Percentiles rank a stretch among this genome's conserved stretches.
These are phyloP conservation scores for Ceriops tagal DNA, from an alignment of 345 rosid species.

Conservation along the genomic window DNA sequence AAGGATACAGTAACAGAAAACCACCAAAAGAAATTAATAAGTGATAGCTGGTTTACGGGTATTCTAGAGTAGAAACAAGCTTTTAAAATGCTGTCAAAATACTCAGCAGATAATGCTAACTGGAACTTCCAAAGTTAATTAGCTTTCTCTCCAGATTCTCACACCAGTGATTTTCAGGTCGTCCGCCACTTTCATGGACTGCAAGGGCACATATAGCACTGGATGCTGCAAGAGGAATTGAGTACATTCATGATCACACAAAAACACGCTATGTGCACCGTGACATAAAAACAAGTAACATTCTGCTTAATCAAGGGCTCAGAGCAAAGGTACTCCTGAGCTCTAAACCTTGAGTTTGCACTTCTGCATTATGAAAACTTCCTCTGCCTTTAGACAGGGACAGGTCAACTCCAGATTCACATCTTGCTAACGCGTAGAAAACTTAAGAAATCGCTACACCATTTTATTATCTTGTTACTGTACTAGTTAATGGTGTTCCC, in stretches of 20 bases:
- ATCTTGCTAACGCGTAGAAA: no score
- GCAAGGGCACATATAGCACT: constrained; percentile 32
- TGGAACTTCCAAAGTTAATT: no score
- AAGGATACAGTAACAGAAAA: no score
- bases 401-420: no score
- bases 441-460: no score
- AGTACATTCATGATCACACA: constrained; percentile 42
- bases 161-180: constrained; percentile 24
- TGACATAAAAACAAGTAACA: constrained; percentile 36
- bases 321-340: constrained; percentile 30
- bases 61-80: not conserved
- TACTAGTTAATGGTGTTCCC: not conserved
- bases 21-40: no score
- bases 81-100: not conserved
- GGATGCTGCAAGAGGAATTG: constrained; percentile 39
- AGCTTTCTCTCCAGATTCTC: not conserved
- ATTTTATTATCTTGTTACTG: not conserved
- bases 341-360: not conserved
- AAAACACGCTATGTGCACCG: constrained; percentile 36
- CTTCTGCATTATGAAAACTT: not conserved
- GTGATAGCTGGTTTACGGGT: no score
- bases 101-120: not conserved
- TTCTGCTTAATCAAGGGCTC: constrained; percentile 34
- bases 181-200: constrained; percentile 33
- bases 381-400: no score